These are phyloP conservation scores for Ceratocystis cacaofunesta DNA, from an alignment of 2,329 filamentous ascomycete species.

Conservation along the genomic window DNA sequence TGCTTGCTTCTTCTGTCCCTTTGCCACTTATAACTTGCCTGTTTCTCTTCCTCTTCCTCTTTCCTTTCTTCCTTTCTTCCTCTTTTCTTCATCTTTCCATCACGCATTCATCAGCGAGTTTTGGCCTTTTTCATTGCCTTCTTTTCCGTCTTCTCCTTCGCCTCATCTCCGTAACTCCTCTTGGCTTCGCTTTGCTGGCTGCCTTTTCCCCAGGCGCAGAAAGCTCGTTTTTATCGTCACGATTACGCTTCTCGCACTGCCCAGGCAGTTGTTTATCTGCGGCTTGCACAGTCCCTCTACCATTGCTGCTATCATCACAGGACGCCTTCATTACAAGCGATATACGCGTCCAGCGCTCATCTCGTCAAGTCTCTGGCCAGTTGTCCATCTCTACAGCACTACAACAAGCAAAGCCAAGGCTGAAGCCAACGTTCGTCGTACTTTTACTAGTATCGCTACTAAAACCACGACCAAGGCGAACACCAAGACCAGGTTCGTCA, in stretches of 20 bases:
- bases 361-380: neutral
- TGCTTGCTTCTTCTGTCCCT: neutral
- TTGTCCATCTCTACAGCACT: neutral
- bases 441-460: too few relatives aligned
- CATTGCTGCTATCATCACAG: neutral
- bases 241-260: neutral
- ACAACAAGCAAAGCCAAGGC: neutral
- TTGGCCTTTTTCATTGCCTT: neutral
- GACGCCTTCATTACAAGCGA: too few relatives aligned
- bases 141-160: neutral
- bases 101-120: neutral
- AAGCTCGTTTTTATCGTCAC: neutral
- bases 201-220: conserved; percentile 16
- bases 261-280: neutral
- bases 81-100: neutral
- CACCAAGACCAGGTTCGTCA: neutral
- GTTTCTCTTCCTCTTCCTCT: neutral
- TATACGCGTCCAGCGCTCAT: neutral
- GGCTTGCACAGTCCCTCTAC: neutral
- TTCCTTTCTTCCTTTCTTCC: neutral
- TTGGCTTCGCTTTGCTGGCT: conserved; percentile 22
- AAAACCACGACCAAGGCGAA: neutral
- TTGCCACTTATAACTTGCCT: neutral
- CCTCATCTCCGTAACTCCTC: conserved; percentile 25
- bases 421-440: neutral